Percentiles rank a stretch among this genome's conserved stretches.
Evolutionary conservation across 768 basidiomycete species (phyloP).

Genomic region (Tulasnella sp.): DNA sequence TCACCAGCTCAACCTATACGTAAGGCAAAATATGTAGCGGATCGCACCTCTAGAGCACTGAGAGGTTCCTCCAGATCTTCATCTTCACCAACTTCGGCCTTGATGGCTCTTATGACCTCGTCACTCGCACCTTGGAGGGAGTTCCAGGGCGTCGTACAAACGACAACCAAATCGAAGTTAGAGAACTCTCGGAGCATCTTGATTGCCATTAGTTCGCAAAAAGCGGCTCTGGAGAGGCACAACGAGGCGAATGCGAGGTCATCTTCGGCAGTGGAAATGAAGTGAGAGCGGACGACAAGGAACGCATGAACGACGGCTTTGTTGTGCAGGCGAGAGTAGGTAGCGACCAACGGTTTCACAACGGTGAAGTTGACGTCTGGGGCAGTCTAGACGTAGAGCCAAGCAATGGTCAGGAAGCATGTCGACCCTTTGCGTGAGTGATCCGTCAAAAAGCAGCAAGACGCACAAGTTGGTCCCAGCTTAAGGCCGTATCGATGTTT

Average conservation of each 20-base stretch:
- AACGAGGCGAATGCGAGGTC: constrained; percentile 70
- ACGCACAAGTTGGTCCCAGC: constrained; percentile 59
- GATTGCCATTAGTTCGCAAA: constrained; percentile 83
- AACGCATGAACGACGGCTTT: constrained; percentile 59
- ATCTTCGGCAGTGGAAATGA: constrained; percentile 50
- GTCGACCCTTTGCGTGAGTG: not conserved
- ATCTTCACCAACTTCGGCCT: constrained; percentile 44
- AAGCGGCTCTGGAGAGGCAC: constrained; percentile 54
- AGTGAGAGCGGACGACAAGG: constrained; percentile 67
- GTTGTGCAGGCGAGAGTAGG: constrained; percentile 62
- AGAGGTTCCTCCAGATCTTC: constrained; percentile 53
- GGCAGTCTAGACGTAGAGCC: constrained; percentile 33
- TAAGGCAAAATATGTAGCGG: not conserved
- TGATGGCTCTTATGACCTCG: constrained; percentile 57
- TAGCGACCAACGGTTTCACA: constrained; percentile 62
- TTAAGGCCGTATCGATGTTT: constrained; percentile 48
- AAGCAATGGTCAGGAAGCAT: not conserved
- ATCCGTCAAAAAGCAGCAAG: not conserved
- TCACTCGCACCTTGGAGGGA: constrained; percentile 64
- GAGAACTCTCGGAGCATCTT: constrained; percentile 71
- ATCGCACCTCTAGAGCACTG: constrained; percentile 73
- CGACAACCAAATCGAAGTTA: constrained; percentile 60
- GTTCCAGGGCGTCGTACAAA: constrained; percentile 73
- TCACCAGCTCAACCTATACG: not conserved
- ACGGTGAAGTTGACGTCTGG: constrained; percentile 73